Base-by-base conservation (phyloP, 2,329 filamentous ascomycete genomes). In the Didymella pomorum region DNA sequence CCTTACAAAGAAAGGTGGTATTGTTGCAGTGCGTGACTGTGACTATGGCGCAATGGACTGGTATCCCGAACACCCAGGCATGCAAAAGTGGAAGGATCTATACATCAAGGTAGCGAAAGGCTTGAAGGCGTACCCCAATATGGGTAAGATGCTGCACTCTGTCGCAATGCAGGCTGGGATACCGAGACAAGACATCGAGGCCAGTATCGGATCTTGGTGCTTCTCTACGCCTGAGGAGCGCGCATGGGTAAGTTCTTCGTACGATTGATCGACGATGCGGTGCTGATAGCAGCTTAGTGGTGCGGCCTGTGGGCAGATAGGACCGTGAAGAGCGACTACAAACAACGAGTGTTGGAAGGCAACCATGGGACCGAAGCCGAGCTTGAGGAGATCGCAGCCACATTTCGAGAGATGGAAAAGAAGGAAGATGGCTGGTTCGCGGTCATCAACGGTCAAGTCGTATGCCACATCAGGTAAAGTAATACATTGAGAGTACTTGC, bases 1-100 rank as follows among this genome's bases (percentile, higher is more conserved):
- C 0, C 82, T 88, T 1, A 73, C 78, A 21, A 85, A 83, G 65
- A 71, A 74, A 6, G 83, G 82, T 3, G 86, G 85, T 2, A 75
- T 87, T 4, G 71, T 88, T 20, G 84, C 83, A 0, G 63, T 75
- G 7, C 67, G 76, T n/a, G 76, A 78, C 43, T 73, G 65, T 21
- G 73, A 75, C 39, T 75, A 72, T 58, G 63, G 68, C 9, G 73
- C 69, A 3, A 73, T 75, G 68, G 66, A 74, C 31, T 79, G 75
- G 72, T 78, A 77, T 29, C 79, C 79, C 0, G 71, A 76, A 12
- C 65, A 73, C 10, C 58, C 64, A 0, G 72, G 67, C 2, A 67
- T 81, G 65, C 58, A 64, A 0, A 71, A 74, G 37, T 78, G 76
- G 69, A 69, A 73, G 33, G 66, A 75, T 16, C 39, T 78, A 2